phyloP scores from a whole-genome alignment of 148 eudicot species.

The Fagopyrum tataricum region DNA sequence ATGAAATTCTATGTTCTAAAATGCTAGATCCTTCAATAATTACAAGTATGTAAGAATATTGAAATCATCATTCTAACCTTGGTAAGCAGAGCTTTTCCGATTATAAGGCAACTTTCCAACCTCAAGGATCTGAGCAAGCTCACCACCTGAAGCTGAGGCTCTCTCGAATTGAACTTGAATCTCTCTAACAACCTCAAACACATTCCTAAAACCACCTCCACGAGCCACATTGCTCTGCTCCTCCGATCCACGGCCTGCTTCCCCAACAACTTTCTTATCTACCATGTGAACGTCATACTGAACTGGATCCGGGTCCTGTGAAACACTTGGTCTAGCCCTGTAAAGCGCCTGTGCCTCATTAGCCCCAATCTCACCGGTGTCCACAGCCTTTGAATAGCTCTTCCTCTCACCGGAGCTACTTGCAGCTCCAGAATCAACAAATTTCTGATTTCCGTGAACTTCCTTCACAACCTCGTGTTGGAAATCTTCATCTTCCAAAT shows the following conservation, averaged over 20 bases:
- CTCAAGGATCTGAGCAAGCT: slow-evolving; percentile 70
- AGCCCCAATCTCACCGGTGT: slow-evolving; percentile 22
- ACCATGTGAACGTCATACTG: slow-evolving; percentile 88
- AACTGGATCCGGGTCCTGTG: slow-evolving; percentile 34
- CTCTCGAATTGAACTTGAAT: slow-evolving; percentile 78
- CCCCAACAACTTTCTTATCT: slow-evolving; percentile 83
- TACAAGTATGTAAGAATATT: neutral
- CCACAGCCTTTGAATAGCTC: slow-evolving; percentile 28
- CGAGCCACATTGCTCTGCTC: slow-evolving; percentile 34
- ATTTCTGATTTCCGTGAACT: slow-evolving; percentile 52
- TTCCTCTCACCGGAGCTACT: neutral
- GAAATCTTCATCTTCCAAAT: slow-evolving; percentile 79
- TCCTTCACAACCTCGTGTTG: slow-evolving; percentile 82
- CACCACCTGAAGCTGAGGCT: slow-evolving; percentile 68
- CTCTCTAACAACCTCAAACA: slow-evolving; percentile 65
- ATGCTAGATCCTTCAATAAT: neutral
- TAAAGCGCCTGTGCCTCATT: slow-evolving; percentile 24
- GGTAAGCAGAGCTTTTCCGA: slow-evolving; percentile 50
- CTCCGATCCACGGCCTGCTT: slow-evolving; percentile 26
- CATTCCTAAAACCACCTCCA: slow-evolving; percentile 35
- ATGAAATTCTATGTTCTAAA: neutral
- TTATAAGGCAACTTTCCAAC: slow-evolving; percentile 64
- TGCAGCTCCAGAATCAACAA: slow-evolving; percentile 28
- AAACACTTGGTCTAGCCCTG: slow-evolving; percentile 29
- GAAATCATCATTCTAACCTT: slow-evolving; percentile 34